Evolutionary conservation across 306 rosid genomes (phyloP), one percentile per base, ranked within the genome.

Genomic region (Erythrophleum fordii): DNA sequence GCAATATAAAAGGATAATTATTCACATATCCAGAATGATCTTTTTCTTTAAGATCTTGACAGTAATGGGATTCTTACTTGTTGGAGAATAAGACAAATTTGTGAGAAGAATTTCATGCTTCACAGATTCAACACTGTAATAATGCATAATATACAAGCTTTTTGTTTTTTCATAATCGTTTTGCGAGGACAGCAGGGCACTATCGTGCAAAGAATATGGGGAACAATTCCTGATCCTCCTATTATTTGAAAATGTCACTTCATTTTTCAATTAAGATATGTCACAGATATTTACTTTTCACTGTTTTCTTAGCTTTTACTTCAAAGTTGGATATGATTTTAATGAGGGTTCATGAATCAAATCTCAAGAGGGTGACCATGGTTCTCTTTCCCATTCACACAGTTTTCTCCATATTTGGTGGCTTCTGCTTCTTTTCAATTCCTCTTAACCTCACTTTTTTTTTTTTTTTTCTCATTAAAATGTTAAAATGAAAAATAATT

Each of bases 11-110:
- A 26, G 66, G 11, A 59, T 5, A 59, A 25, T 59, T 11, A 59
- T 59, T 59, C 25, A 34, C 65, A 25, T 58, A 18, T 25, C 2
- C 31, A 11, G 64, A 58, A 25, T 25, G 64, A 25, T 58, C 16
- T 1, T 23, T 58, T 58, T 58, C 37, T 26, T 25, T 59, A 11
- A 25, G 66, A 1, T 26, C 25, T 59, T 25, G 37, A 10, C 37
- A 25, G n/a, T 58, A 25, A 58, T 58, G 64, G 34, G 16, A 58
- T 58, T 58, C 35, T 58, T 23, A 58, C n/a, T n/a, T n/a, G 34
- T 11, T 23, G 49, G 72, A 61, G 53, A 75, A 75, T 25, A 52
- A 58, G 83, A 83, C 86, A 82, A 82, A 51, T 34, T 7, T 58
- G 60, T 18, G 66, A 55, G 37, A 41, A 66, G 69, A 62, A 34